Conservation (phyloP, 352 stramenopile species). For the Phytophthora sansomeana region DNA sequence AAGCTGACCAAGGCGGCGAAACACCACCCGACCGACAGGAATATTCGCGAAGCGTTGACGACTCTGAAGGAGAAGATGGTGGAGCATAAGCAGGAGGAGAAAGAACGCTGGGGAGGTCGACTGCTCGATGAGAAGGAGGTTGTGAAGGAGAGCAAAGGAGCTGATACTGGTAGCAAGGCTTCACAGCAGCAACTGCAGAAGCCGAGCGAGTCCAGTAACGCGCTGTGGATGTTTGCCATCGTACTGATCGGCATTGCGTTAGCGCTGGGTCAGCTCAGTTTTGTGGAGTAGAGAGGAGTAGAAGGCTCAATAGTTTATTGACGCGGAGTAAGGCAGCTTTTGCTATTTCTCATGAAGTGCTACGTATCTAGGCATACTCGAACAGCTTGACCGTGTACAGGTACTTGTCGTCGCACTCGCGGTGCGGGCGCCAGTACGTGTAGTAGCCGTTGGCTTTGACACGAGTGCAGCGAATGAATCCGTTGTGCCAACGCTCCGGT, state of each 20-base stretch:
- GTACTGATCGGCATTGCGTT: slow-evolving; percentile 46
- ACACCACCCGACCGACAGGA: slow-evolving; percentile 70
- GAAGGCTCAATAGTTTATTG: slow-evolving; percentile 24
- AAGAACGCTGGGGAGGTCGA: slow-evolving; percentile 74
- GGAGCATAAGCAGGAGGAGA: slow-evolving; percentile 70
- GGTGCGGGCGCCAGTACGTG: slow-evolving; percentile 78
- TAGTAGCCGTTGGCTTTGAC: slow-evolving; percentile 88
- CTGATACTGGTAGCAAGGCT: neutral
- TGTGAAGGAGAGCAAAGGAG: neutral
- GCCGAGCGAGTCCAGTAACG: slow-evolving; percentile 23
- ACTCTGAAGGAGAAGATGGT: slow-evolving; percentile 56
- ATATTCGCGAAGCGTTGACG: slow-evolving; percentile 69
- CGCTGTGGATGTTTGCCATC: slow-evolving; percentile 50
- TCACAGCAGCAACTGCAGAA: slow-evolving; percentile 21
- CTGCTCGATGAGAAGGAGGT: slow-evolving; percentile 50
- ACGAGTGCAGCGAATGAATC: slow-evolving; percentile 79
- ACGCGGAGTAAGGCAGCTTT: slow-evolving; percentile 13
- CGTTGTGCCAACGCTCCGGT: slow-evolving; percentile 77
- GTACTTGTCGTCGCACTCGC: slow-evolving; percentile 88
- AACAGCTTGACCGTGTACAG: slow-evolving; percentile 83
- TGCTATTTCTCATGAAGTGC: slow-evolving; percentile 1
- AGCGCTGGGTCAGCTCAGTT: slow-evolving; percentile 42
- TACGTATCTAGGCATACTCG: slow-evolving; percentile 58
- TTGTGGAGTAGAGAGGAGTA: slow-evolving; percentile 33
- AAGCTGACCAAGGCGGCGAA: slow-evolving; percentile 76